Evolutionary conservation across 495 filamentous ascomycete genomes (phyloP), one percentile per base, ranked within the genome.

Genomic region (Tetracladium marchalianum): DNA sequence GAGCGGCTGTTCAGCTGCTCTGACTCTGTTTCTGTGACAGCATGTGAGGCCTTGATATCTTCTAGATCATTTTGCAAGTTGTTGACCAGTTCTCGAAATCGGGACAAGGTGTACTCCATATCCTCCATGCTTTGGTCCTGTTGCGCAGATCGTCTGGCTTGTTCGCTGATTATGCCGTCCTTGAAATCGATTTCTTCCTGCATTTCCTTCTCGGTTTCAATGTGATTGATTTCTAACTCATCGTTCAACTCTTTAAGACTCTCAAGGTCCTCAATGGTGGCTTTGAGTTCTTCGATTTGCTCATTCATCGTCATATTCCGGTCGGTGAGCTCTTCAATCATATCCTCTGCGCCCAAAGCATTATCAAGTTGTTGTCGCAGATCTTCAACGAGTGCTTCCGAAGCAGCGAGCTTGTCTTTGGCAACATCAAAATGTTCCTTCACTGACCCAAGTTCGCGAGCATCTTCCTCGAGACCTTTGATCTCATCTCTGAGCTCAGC

Each of bases 201-300:
- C 63, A 98, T 77, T 60, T 97, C 88, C 57, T 89, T 94, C 55
- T 90, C 87, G 10, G 86, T 85, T 57, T 95, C 89, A 11, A 88
- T 74, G 62, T 95, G 88, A 54, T 94, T 95, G 56, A 86, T 78
- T 59, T 96, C 90, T 9, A 97, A 75, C 60, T 97, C 93, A 52
- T 97, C 90, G 53, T 84, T 88, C 40, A 97, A 78, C 51, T 97
- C 92, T 58, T 89, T 90, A 39, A 97, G 62, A 27, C 72, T 79
- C 58, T 95, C 86, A 1, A 96, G 68, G 41, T 96, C 89, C 43
- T 90, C 82, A 46, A 96, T 84, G 1, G 78, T 78, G 17, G 76
- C 75, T 49, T 81, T 79, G 40, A 96, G 73, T 52, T 95, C 82
- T 45, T 87, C 82, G 35, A 95, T 80, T 51, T 87, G 76, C 56